Evolutionary conservation across 2,329 filamentous ascomycete genomes (phyloP).

Genomic region (Trichoderma breve): DNA sequence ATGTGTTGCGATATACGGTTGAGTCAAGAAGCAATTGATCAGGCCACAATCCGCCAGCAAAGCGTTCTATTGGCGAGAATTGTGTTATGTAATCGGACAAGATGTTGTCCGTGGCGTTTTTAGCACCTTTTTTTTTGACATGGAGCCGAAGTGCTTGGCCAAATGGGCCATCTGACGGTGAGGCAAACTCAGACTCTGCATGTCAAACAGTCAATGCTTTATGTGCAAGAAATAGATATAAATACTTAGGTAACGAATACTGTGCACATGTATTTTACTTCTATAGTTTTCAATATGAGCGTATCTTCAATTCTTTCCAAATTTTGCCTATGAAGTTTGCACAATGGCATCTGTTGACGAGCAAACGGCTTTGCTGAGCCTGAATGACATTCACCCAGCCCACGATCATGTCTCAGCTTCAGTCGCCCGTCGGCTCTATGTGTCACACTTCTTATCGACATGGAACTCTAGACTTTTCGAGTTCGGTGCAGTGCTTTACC

Average conservation of each 20-base stretch:
- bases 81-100: neutral
- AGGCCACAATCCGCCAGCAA: neutral
- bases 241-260: neutral
- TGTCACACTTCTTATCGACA: conserved; percentile 60
- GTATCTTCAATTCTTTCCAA: neutral
- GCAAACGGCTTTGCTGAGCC: neutral
- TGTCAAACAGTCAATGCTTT: neutral
- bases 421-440: conserved; percentile 44
- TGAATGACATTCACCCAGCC: neutral
- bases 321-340: neutral
- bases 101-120: neutral
- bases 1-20: neutral
- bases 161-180: neutral
- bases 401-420: neutral
- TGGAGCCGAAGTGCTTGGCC: neutral
- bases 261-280: neutral
- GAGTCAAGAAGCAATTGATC: neutral
- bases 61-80: neutral
- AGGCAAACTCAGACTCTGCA: neutral
- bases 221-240: neutral
- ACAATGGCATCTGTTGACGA: neutral
- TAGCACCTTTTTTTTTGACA: neutral
- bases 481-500: conserved; percentile 59
- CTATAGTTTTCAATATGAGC: neutral
- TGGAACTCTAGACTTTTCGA: conserved; percentile 66